A percentile compares a stretch with the other conserved stretches of the same genome.
These are phyloP conservation scores for Diaporthe citrichinensis DNA, from an alignment of 2,329 filamentous ascomycete genomes.

Conservation along the genomic window DNA sequence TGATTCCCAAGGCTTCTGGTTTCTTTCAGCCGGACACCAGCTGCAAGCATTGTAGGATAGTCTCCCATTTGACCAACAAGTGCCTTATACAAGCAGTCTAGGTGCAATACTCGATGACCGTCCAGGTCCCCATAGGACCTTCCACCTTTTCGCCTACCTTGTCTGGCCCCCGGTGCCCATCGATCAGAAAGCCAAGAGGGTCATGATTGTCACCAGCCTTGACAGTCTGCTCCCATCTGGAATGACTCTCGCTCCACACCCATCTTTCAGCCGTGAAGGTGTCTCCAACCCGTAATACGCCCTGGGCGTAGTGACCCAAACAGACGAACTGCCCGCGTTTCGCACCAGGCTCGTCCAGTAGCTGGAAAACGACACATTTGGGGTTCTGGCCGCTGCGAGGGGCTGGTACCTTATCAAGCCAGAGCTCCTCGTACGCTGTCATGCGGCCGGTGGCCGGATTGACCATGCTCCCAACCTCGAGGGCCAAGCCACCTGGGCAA, in stretches of 20 bases:
- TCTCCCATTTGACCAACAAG: not conserved
- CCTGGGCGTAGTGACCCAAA: constrained; percentile 70
- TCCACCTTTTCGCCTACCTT: constrained; percentile 15
- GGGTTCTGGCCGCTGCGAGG: constrained; percentile 33
- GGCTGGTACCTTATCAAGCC: constrained; percentile 62
- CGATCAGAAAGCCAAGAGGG: constrained; percentile 20
- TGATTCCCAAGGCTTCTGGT: not conserved
- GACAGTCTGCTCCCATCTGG: constrained; percentile 29
- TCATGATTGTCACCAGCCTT: constrained; percentile 4
- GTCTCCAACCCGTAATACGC: constrained; percentile 62
- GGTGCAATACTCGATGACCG: constrained; percentile 26
- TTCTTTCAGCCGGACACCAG: not conserved
- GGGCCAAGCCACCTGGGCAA: constrained; percentile 55
- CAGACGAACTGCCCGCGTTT: constrained; percentile 66
- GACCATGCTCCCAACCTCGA: constrained; percentile 73
- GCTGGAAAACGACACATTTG: constrained; percentile 57
- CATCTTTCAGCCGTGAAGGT: constrained; percentile 67
- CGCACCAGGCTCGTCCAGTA: constrained; percentile 50
- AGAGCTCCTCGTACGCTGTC: constrained; percentile 76
- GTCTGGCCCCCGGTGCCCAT: too few relatives aligned
- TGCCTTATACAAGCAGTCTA: not conserved
- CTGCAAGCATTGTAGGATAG: not conserved
- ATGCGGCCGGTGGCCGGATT: constrained; percentile 67
- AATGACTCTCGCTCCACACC: constrained; percentile 55
- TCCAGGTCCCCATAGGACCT: constrained; percentile 30